Evolutionary conservation across 192 early-diverging fungal species (phyloP).

Genomic region (Coemansia sp.): DNA sequence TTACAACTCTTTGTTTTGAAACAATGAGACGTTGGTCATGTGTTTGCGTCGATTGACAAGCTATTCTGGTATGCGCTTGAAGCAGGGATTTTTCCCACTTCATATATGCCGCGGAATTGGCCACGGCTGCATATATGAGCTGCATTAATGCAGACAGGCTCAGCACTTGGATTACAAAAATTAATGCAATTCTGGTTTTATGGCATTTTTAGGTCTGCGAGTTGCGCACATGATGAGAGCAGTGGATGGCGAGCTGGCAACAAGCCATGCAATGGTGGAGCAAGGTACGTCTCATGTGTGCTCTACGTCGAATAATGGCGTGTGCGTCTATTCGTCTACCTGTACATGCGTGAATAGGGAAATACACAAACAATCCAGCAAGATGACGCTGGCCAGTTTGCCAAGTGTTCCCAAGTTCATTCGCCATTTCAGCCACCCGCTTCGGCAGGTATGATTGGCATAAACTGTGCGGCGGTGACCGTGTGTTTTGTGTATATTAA

Average conservation of each 20-base stretch:
- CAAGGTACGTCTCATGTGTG: constrained; percentile 16
- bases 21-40: not conserved
- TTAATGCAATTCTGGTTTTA: not conserved
- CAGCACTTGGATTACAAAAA: not conserved
- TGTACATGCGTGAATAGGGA: not conserved
- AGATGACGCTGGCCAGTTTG: not conserved
- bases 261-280: not conserved
- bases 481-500: not conserved
- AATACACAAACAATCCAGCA: not conserved
- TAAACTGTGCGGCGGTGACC: constrained; percentile 4
- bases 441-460: constrained; percentile 2
- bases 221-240: constrained; percentile 18
- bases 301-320: not conserved
- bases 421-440: constrained; percentile 7
- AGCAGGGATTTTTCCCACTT: not conserved
- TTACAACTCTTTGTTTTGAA: not conserved
- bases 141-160: not conserved
- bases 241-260: constrained; percentile 6
- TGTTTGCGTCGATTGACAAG: not conserved
- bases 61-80: not conserved
- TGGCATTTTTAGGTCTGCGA: constrained; percentile 21
- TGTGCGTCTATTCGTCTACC: not conserved
- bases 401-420: not conserved
- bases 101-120: constrained; percentile 5
- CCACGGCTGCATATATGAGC: not conserved